phyloP scores from a whole-genome alignment of 495 filamentous ascomycete genomes.

The Aspergillus incahuasiensis region DNA sequence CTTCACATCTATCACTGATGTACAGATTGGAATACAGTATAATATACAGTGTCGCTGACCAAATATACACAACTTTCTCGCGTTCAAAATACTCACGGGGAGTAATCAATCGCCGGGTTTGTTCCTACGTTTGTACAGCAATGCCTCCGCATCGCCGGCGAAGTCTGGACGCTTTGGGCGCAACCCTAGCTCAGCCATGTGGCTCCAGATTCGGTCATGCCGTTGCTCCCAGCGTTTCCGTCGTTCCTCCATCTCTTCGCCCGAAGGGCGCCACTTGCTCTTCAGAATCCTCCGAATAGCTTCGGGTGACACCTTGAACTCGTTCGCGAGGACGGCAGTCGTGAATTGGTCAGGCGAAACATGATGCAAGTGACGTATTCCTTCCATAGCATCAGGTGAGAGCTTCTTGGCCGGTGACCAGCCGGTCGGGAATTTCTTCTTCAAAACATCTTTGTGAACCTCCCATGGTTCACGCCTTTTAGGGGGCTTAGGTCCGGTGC shows the following conservation, averaged over 20 bases:
- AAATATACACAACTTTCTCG: neutral
- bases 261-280: constrained; percentile 71
- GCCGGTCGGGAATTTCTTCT: constrained; percentile 66
- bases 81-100: neutral
- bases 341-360: constrained; percentile 72
- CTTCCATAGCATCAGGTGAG: constrained; percentile 84
- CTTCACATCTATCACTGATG: constrained; percentile 1
- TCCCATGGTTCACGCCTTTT: constrained; percentile 57
- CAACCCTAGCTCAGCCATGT: constrained; percentile 69
- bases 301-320: constrained; percentile 83
- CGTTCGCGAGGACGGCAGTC: constrained; percentile 64
- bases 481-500: constrained; percentile 10
- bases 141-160: constrained; percentile 21
- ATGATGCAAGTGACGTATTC: constrained; percentile 73
- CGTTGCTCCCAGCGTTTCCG: constrained; percentile 72
- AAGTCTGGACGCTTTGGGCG: constrained; percentile 34
- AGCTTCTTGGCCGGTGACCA: constrained; percentile 83
- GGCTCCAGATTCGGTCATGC: constrained; percentile 70
- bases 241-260: constrained; percentile 56
- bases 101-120: neutral
- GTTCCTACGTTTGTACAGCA: constrained; percentile 22
- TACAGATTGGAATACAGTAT: neutral
- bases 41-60: neutral
- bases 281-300: constrained; percentile 81
- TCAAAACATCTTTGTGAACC: constrained; percentile 62